Conservation (phyloP, 83 land plant species). For the Picea abies region DNA sequence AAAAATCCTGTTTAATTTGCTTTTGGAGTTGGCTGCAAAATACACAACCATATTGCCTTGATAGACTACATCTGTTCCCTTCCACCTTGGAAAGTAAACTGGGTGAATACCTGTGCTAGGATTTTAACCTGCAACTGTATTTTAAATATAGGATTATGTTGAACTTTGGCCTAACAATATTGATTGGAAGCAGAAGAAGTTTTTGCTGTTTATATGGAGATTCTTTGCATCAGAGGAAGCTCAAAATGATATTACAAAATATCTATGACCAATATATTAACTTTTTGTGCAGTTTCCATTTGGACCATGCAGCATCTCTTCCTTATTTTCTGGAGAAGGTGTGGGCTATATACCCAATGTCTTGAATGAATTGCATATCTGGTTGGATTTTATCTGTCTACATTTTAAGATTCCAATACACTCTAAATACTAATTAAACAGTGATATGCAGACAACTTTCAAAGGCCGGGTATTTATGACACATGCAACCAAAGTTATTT, state of each 20-base stretch:
- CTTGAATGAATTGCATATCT: neutral
- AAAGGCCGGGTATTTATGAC: constrained; percentile 98
- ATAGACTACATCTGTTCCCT: neutral
- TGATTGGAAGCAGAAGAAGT: neutral
- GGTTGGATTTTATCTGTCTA: neutral
- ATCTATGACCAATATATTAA: neutral
- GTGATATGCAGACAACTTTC: constrained; percentile 80
- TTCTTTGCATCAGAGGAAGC: neutral
- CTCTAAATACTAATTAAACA: neutral
- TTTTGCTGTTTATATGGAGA: neutral
- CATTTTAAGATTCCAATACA: neutral
- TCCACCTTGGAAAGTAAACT: neutral
- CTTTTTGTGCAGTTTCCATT: constrained; percentile 80
- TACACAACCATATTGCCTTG: neutral
- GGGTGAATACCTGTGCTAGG: neutral
- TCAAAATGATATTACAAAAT: neutral
- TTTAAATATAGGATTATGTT: too few relatives aligned
- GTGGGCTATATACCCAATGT: neutral
- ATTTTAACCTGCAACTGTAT: neutral
- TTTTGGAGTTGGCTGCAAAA: neutral
- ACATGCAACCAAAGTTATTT: constrained; percentile 98
- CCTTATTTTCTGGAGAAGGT: constrained; percentile 99
- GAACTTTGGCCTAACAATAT: neutral
- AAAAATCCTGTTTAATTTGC: neutral
- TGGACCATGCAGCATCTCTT: constrained; percentile 99